Evolutionary conservation across 768 basidiomycete genomes (phyloP), one percentile per base, ranked within the genome.

Genomic region (Hypsizygus marmoreus): DNA sequence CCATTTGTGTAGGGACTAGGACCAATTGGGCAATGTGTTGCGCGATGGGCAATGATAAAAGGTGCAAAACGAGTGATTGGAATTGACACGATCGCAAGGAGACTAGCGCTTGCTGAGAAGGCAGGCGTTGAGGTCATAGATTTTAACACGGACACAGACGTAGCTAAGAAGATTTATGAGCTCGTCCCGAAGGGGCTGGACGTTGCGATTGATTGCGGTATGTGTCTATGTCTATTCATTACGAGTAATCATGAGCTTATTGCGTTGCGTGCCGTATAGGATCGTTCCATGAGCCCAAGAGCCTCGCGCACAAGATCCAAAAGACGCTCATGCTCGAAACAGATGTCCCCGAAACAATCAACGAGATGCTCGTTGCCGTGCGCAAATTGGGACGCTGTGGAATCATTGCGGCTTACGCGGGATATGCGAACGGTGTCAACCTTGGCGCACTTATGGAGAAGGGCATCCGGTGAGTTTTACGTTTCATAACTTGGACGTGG

Each of bases 361-460:
- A 74, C 40, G 74, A 76, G 54, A 76, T 76, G 71, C 55, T 78
- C 14, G 54, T 69, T 4, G 61, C 75, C 1, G 73, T 74, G 1
- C 61, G 72, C 41, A 84, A 90, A 67, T 70, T 72, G 59, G 84
- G 86, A 6, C 61, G 71, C 11, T 69, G 76, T 56, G 86, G 85
- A 0, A 64, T 88, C 40, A 88, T 84, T 40, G 83, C 82, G 8
- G 86, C 76, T 4, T 90, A 89, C 55, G 71, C 79, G 5, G 84
- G 81, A 0, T 82, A 71, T 64, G 80, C 82, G 16, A 86, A 88
- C 61, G 77, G 75, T 17, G 74, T 86, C 60, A 85, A 84, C 58
- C 67, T 90, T 40, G 86, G 87, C 6, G 81, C 86, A 0, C 56
- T 90, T 23, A 89, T 89, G 86, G 85, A 90, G 70, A 84, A 84